Conservation (phyloP, 192 early-diverging fungal species). For the Dissophora ornata region DNA sequence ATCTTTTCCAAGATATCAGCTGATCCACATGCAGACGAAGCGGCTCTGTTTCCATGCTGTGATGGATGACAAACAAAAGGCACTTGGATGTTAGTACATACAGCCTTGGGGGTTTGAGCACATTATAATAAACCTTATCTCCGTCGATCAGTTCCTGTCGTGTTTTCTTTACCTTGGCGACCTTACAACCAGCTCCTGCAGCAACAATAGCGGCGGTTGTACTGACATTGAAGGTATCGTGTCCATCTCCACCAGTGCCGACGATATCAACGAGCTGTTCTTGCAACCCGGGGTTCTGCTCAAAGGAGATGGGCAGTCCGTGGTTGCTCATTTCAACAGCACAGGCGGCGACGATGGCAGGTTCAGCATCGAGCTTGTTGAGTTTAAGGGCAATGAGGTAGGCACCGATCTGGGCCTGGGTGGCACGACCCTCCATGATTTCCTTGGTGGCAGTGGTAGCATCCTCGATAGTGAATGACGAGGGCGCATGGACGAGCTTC, state of each 20-base stretch:
- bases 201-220: constrained; percentile 92
- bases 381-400: constrained; percentile 86
- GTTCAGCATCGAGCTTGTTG: constrained; percentile 74
- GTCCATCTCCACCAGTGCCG: constrained; percentile 98
- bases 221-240: constrained; percentile 97
- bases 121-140: not conserved
- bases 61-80: constrained; percentile 6
- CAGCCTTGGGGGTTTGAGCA: too few relatives aligned
- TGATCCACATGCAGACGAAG: constrained; percentile 91
- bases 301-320: constrained; percentile 69
- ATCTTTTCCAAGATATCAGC: constrained; percentile 93
- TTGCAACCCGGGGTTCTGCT: constrained; percentile 52
- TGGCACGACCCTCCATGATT: constrained; percentile 84
- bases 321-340: constrained; percentile 79
- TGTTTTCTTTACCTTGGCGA: constrained; percentile 83
- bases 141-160: not conserved
- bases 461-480: constrained; percentile 67
- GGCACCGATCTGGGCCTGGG: constrained; percentile 87
- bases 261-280: constrained; percentile 87
- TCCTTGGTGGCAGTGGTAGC: constrained; percentile 69
- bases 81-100: too few relatives aligned
- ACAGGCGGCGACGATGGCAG: constrained; percentile 82
- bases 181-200: constrained; percentile 88
- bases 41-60: constrained; percentile 92
- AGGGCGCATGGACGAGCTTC: constrained; percentile 70